phyloP scores from a whole-genome alignment of 2,329 filamentous ascomycete genomes.

The Beauveria scarabaeidicola region DNA sequence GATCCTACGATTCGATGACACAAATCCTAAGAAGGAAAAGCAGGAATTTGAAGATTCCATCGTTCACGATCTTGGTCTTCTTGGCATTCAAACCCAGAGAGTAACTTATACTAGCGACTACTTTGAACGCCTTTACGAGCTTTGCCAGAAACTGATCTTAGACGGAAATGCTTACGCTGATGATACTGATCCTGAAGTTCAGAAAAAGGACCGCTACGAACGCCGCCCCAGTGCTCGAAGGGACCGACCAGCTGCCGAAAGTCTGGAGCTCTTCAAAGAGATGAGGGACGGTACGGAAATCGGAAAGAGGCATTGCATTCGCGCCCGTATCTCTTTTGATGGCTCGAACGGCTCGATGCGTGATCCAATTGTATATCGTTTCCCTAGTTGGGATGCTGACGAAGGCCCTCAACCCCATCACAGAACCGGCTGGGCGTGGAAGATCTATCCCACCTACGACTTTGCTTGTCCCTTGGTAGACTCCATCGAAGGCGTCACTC shows the following conservation, averaged over 20 bases:
- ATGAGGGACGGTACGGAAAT: slow-evolving; percentile 82
- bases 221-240: slow-evolving; percentile 74
- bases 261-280: slow-evolving; percentile 75
- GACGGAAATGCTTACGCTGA: slow-evolving; percentile 88
- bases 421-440: slow-evolving; percentile 60
- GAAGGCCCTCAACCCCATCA: slow-evolving; percentile 62
- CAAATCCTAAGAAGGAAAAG: slow-evolving; percentile 88
- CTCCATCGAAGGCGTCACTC: slow-evolving; percentile 71
- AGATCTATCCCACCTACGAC: slow-evolving; percentile 83
- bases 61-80: slow-evolving; percentile 71
- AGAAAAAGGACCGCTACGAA: slow-evolving; percentile 74
- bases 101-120: slow-evolving; percentile 90
- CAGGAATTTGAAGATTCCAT: slow-evolving; percentile 85
- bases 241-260: slow-evolving; percentile 72
- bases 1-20: slow-evolving; percentile 83
- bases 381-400: slow-evolving; percentile 57
- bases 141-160: slow-evolving; percentile 75
- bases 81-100: slow-evolving; percentile 75
- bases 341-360: slow-evolving; percentile 92
- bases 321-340: slow-evolving; percentile 85
- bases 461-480: slow-evolving; percentile 78
- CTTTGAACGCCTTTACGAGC: slow-evolving; percentile 82
- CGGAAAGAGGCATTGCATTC: slow-evolving; percentile 80
- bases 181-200: slow-evolving; percentile 83
- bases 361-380: slow-evolving; percentile 91